phyloP scores from a whole-genome alignment of 1,284 basidiomycete genomes.

The Coniferiporia sulphurascens region DNA sequence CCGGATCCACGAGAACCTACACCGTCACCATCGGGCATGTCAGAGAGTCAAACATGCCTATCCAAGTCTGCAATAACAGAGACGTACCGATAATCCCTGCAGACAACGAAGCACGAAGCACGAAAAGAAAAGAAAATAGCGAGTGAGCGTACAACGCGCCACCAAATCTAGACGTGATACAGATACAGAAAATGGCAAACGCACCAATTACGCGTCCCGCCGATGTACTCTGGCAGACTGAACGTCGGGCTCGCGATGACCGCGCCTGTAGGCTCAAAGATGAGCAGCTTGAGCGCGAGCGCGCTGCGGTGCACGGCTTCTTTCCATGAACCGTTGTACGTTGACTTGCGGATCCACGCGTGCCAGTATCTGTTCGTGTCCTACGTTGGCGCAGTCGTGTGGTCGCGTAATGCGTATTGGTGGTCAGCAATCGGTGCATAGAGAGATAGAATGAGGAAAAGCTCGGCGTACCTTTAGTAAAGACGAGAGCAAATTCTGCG shows the following conservation, averaged over 20 bases:
- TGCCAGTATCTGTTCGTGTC: slow-evolving; percentile 86
- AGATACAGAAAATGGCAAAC: slow-evolving; percentile 18
- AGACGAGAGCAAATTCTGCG: slow-evolving; percentile 46
- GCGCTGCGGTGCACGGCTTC: slow-evolving; percentile 87
- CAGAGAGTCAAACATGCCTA: not conserved
- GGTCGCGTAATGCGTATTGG: not conserved
- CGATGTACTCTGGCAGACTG: slow-evolving; percentile 86
- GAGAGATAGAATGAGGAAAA: not conserved
- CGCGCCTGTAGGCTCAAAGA: slow-evolving; percentile 83
- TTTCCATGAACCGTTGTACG: slow-evolving; percentile 90
- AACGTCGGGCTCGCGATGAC: slow-evolving; percentile 93
- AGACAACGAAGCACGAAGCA: not conserved
- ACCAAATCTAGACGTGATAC: not conserved
- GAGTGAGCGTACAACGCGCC: not conserved
- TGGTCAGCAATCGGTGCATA: too few relatives aligned
- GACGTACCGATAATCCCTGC: slow-evolving; percentile 65
- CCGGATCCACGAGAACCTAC: slow-evolving; percentile 80
- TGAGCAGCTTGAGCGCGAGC: slow-evolving; percentile 81
- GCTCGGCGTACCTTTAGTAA: slow-evolving; percentile 44
- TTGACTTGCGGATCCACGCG: slow-evolving; percentile 76
- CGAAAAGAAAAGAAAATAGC: too few relatives aligned
- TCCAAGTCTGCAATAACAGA: not conserved
- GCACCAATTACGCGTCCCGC: slow-evolving; percentile 82
- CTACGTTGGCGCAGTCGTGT: slow-evolving; percentile 28
- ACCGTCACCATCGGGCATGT: not conserved